Base-by-base conservation (phyloP, 164 flowering plant species). In the Malania oleifera region DNA sequence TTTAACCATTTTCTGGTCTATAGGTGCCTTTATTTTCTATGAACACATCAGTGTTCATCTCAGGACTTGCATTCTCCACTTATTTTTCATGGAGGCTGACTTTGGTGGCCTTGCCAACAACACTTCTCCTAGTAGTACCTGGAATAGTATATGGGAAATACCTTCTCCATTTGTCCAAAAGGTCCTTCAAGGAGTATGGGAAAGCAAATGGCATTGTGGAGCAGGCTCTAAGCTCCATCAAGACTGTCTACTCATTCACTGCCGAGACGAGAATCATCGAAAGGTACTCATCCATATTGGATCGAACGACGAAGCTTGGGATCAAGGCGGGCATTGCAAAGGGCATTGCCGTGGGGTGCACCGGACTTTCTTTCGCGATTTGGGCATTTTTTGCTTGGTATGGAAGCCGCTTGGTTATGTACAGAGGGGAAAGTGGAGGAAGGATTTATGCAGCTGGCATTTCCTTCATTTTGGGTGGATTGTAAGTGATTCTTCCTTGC, bases 321-420 rank as follows among this genome's bases (percentile, higher is more conserved):
- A 67, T 89, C 40, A 82, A 68, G 59, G 89, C 80, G 65, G 98
- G 96, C 14, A 56, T 87, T 44, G 96, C 97, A 0, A 92, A 92
- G 70, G 98, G 98, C 1, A 65, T 92, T 23, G 91, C 96, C 1
- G 77, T 92, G 2, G 98, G 98, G n/a, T 80, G 96, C 65, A 82
- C 82, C 2, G 95, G 96, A 2, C 66, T 89, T 38, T 64, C 89
- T 14, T 92, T 89, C 64, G 82, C 91, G 1, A 87, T 85, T 45
- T 92, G 96, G 96, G 96, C 83, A 31, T 80, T 87, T 20, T 73
- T 89, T 64, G 88, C 96, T 68, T 92, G 96, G 96, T 89, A 85
- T 65, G 96, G 98, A 11, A 81, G 96, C 50, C 79, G 61, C 11
- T 64, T 92, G 75, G 82, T 89, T 20, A 89, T 89, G 91, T 73